Evolutionary conservation across 1,284 basidiomycete genomes (phyloP), one percentile per base, ranked within the genome.

Genomic region (Phellinidium pouzarii): DNA sequence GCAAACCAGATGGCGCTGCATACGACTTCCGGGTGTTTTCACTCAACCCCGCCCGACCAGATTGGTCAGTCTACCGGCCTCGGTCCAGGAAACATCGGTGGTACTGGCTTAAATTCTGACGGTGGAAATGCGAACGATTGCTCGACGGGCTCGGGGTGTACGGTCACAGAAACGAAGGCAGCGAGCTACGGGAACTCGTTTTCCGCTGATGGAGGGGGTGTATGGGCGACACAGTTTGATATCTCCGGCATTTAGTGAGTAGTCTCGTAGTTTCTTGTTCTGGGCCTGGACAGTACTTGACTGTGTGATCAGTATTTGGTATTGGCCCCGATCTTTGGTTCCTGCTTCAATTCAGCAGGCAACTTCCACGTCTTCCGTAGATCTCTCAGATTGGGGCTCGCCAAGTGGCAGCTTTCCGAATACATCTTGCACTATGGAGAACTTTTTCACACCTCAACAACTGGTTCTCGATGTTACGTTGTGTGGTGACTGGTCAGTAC

Each of bases 211-310:
- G 84, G 86, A 11, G 88, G 88, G 22, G 87, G 87, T 0, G 82
- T 88, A 0, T 91, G 74, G 65, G 84, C 84, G 0, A 70, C 80
- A 4, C 84, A 87, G 61, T 80, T 85, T 59, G 84, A 85, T 37
- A 66, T 72, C 1, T 63, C 74, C 4, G 84, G 76, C 3, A 71
- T 84, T 22, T 81, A 66, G 72, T 80, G 65, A 71, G 82, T 80
- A 65, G 61, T 4, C 27, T 26, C 14, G 6, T 36, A 26, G 26
- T 50, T 50, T 27, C 23, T 57, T 66, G 38, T 40, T 5, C 40
- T 11, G n/a, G 27, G 20, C 50, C 23, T 3, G 31, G 11, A 11
- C n/a, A n/a, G n/a, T 59, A 38, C 50, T 47, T 26, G 29, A 20
- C 23, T 27, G 27, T 27, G n/a, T 23, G 11, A 23, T n/a, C 52